Evolutionary conservation across 2,329 filamentous ascomycete species (phyloP).

Genomic region (Trichoderma koningiopsis): DNA sequence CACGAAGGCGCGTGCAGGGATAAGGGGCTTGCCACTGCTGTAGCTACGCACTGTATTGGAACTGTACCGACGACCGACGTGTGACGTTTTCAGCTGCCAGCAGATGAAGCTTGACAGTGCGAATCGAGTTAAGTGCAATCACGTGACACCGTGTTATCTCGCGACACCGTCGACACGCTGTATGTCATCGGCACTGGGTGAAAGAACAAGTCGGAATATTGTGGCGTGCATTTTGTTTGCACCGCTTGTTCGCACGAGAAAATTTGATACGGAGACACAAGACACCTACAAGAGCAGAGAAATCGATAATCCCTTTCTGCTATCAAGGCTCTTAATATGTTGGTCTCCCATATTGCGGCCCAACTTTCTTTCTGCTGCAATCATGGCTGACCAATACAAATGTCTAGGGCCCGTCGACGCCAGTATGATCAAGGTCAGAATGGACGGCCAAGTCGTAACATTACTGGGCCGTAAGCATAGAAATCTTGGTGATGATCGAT

Average conservation of each 20-base stretch:
- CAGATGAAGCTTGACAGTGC: conserved; percentile 29
- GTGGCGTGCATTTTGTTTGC: background rate
- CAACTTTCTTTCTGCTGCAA: background rate
- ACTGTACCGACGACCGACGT: conserved; percentile 24
- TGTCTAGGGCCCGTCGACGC: conserved; percentile 27
- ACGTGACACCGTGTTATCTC: conserved; percentile 43
- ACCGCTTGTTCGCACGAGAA: background rate
- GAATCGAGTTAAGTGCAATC: conserved; percentile 26
- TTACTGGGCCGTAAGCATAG: conserved; percentile 44
- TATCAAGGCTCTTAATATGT: conserved; percentile 10
- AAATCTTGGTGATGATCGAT: background rate
- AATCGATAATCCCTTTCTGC: background rate
- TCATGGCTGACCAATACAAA: background rate
- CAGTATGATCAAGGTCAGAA: conserved; percentile 28
- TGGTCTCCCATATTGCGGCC: background rate
- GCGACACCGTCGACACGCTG: conserved; percentile 26
- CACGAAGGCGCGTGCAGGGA: conserved; percentile 39
- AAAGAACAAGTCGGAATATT: background rate
- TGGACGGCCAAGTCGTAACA: conserved; percentile 37
- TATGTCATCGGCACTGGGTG: conserved; percentile 31
- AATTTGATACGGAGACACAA: background rate
- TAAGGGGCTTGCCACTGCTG: conserved; percentile 1
- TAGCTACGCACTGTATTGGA: conserved; percentile 25
- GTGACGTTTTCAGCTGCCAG: background rate
- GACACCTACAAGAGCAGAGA: background rate